Evolutionary conservation across 345 rosid species (phyloP).

Genomic region (Eucalyptus curtisii): DNA sequence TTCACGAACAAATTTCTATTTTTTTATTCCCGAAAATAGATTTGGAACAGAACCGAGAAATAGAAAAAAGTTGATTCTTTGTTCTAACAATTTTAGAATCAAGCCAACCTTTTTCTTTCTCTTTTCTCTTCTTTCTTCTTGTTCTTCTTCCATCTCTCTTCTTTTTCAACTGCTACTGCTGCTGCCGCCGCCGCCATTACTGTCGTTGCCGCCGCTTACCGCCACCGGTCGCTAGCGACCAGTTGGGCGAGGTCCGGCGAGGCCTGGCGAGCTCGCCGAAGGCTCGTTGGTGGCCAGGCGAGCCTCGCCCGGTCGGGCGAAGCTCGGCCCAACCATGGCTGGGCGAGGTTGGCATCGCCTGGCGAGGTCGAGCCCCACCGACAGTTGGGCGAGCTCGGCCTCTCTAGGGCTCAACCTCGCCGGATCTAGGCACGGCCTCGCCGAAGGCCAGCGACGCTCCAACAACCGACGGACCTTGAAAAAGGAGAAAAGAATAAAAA

Average conservation of each 20-base stretch:
- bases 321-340: too few species aligned
- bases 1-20: fast-evolving
- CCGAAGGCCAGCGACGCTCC: fast-evolving
- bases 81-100: fast-evolving
- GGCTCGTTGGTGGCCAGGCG: too few species aligned
- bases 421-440: fast-evolving
- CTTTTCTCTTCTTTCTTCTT: too few species aligned
- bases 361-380: too few species aligned
- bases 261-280: fast-evolving
- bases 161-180: fast-evolving
- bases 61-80: too few species aligned
- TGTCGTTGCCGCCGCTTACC: fast-evolving
- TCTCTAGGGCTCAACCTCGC: too few species aligned
- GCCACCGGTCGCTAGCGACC: fast-evolving
- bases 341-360: too few species aligned
- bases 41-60: fast-evolving
- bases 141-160: too few species aligned
- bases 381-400: too few species aligned
- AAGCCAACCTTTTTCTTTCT: fast-evolving
- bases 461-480: too few species aligned
- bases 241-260: fast-evolving
- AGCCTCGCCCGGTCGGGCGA: fast-evolving
- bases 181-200: fast-evolving
- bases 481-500: too few species aligned
- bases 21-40: fast-evolving